A percentile compares a stretch with the other conserved stretches of the same genome.
phyloP scores from a whole-genome alignment of 441 rosid species.

The Populus hybrid region DNA sequence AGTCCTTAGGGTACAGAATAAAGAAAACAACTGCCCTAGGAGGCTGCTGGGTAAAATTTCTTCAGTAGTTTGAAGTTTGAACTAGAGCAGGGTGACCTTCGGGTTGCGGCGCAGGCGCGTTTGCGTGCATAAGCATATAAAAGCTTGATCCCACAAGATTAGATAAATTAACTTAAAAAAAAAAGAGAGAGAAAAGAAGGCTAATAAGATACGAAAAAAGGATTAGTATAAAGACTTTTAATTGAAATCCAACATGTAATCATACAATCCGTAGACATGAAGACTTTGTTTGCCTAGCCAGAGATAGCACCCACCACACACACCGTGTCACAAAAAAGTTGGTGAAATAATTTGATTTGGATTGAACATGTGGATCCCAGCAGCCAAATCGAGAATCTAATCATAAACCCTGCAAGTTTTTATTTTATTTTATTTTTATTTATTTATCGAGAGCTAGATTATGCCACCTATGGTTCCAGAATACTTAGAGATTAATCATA shows the following conservation, averaged over 20 bases:
- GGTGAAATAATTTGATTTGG: slow-evolving; percentile 19
- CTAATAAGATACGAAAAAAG: not conserved
- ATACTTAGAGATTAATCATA: not conserved
- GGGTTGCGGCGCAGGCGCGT: no score
- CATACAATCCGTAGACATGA: not conserved
- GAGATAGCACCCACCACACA: slow-evolving; percentile 17
- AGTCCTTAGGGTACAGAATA: not conserved
- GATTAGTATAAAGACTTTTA: not conserved
- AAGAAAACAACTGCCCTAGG: not conserved
- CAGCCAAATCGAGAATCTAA: slow-evolving; percentile 19
- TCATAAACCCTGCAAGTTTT: slow-evolving; percentile 11
- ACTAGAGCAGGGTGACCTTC: no score
- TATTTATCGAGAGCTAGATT: not conserved
- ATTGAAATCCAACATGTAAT: no score
- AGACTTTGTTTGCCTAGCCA: not conserved
- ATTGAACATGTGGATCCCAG: slow-evolving; percentile 24
- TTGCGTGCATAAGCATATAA: no score
- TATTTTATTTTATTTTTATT: no score
- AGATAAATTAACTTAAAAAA: not conserved
- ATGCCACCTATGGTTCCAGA: not conserved
- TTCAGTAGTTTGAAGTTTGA: not conserved
- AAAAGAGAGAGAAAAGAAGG: no score
- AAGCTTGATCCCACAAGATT: not conserved
- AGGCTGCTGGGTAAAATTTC: not conserved
- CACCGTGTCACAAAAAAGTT: slow-evolving; percentile 9